Evolutionary conservation across 768 basidiomycete species (phyloP).

Genomic region (Pleurotus tuoliensis): DNA sequence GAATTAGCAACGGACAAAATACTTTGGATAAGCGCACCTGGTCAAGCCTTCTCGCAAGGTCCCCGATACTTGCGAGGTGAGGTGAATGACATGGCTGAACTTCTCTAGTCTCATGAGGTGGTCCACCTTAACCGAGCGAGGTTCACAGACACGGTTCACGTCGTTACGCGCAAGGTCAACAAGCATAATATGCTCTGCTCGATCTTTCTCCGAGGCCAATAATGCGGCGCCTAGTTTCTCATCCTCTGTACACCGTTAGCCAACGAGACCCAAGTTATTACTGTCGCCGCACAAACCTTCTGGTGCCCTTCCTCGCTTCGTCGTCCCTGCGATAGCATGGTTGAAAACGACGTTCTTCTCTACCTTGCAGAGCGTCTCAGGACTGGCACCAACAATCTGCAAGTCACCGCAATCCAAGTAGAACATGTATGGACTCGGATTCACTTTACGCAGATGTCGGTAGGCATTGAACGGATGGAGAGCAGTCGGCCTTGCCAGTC

Average conservation of each 20-base stretch:
- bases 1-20: background rate
- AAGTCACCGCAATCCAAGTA: slow-evolving; percentile 91
- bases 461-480: slow-evolving; percentile 98
- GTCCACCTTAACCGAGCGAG: slow-evolving; percentile 94
- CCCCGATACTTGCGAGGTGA: slow-evolving; percentile 95
- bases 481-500: slow-evolving; percentile 77
- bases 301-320: slow-evolving; percentile 75
- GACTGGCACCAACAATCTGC: slow-evolving; percentile 96
- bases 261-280: no score
- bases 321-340: slow-evolving; percentile 97
- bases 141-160: slow-evolving; percentile 95
- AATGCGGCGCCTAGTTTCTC: slow-evolving; percentile 69
- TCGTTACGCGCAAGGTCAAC: slow-evolving; percentile 98
- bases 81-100: slow-evolving; percentile 97
- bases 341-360: slow-evolving; percentile 90
- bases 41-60: slow-evolving; percentile 75
- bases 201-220: slow-evolving; percentile 85
- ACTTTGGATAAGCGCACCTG: slow-evolving; percentile 45
- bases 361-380: slow-evolving; percentile 96
- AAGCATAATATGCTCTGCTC: slow-evolving; percentile 98
- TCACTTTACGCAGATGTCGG: slow-evolving; percentile 87
- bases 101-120: slow-evolving; percentile 90
- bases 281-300: slow-evolving; percentile 59
- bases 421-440: slow-evolving; percentile 99
- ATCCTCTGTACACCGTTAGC: slow-evolving; percentile 65